Evolutionary conservation across 2,329 filamentous ascomycete genomes (phyloP), one percentile per base, ranked within the genome.

Genomic region (Beauveria medogensis): DNA sequence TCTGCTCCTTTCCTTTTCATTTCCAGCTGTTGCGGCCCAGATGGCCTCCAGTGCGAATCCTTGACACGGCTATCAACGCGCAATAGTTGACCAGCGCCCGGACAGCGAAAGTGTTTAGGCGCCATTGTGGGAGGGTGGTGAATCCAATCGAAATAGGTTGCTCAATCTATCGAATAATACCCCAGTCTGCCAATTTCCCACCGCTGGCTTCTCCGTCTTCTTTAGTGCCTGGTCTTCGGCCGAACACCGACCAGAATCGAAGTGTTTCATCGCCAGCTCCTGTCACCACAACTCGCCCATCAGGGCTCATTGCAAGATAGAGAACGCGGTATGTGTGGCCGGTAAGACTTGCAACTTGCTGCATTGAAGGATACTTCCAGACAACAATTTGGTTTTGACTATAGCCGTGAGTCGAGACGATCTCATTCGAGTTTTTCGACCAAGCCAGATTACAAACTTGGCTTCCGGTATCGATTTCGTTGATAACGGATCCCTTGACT

Each of bases 311-410:
- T 37, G 92, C 92, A 57, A 99, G 81, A 72, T 97, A 99, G 3
- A 99, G 80, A 14, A 99, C 94, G 69, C 94, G 89, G 74, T 95
- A 97, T 1, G 94, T 99, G 73, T 99, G 94, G 0, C 94, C 94
- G 0, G 94, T 99, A 51, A 99, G 79, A 66, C 91, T 96, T 46
- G 91, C 93, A 9, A 99, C 92, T 72, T 97, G 94, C 54, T 91
- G 91, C 94, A 99, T 97, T 66, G 89, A 92, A 1, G 94, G 94
- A 71, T 99, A 99, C 71, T 99, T 99, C 94, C 94, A 99, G 60
- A 99, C 91, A 43, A 97, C 93, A 68, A 99, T 97, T 74, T 97
- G 94, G 72, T 99, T 97, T 71, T 99, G 94, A 67, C 89, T 93
- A 77, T 97, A 99, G 7, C 94, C 94, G 71, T 99, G 94, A 1